phyloP scores from a whole-genome alignment of 805 yeast species.

The Ogataea haglerorum region DNA sequence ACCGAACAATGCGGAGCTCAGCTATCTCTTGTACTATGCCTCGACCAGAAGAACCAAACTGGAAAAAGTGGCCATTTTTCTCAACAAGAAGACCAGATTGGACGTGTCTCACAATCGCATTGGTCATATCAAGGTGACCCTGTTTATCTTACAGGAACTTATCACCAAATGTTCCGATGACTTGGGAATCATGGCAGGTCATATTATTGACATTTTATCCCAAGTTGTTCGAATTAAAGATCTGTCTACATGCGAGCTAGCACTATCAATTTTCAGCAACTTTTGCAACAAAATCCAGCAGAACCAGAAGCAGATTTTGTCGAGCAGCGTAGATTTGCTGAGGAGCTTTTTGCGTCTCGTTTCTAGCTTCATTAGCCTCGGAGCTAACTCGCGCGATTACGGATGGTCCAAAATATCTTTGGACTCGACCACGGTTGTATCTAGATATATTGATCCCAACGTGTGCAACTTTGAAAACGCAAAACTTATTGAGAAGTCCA shows the following conservation, averaged over 20 bases:
- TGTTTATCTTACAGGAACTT: constrained; percentile 64
- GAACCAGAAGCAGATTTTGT: constrained; percentile 33
- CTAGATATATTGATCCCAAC: constrained; percentile 26
- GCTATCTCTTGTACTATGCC: constrained; percentile 85
- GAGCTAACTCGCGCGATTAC: constrained; percentile 9
- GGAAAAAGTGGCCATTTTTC: constrained; percentile 75
- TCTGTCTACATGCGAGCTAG: constrained; percentile 50
- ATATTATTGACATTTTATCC: constrained; percentile 58
- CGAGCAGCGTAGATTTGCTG: constrained; percentile 45
- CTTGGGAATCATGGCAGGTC: constrained; percentile 73
- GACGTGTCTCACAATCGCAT: constrained; percentile 62
- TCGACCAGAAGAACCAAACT: constrained; percentile 84
- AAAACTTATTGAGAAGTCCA: constrained; percentile 28
- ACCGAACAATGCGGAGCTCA: constrained; percentile 88
- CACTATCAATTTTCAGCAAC: constrained; percentile 34
- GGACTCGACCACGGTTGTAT: constrained; percentile 37
- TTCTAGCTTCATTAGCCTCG: constrained; percentile 24
- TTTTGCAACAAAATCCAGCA: constrained; percentile 27
- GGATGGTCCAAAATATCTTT: constrained; percentile 48
- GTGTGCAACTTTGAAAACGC: constrained; percentile 15
- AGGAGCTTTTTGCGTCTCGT: constrained; percentile 35
- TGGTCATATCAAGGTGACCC: constrained; percentile 82
- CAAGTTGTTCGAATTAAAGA: constrained; percentile 56
- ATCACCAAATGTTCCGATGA: constrained; percentile 78
- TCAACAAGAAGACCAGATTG: constrained; percentile 55